Evolutionary conservation across 1,139 yeast genomes (phyloP).

Genomic region (Zhuliangozyma parablackwelliae): DNA sequence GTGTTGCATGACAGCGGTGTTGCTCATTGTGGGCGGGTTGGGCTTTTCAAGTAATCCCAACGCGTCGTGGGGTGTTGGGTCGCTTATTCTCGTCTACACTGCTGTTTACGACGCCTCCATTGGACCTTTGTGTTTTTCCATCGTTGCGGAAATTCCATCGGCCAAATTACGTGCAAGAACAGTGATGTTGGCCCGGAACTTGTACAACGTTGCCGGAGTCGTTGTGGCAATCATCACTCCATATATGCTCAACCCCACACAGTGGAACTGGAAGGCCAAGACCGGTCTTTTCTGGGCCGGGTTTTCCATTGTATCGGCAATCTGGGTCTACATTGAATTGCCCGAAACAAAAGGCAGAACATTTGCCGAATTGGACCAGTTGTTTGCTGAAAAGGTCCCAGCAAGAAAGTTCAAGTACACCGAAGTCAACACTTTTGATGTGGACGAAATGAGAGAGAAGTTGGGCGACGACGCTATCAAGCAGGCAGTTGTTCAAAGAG

Average conservation of each 20-base stretch:
- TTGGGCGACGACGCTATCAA: slow-evolving; percentile 33
- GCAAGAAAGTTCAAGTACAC: slow-evolving; percentile 40
- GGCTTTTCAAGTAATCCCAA: slow-evolving; percentile 14
- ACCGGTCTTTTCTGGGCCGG: slow-evolving; percentile 59
- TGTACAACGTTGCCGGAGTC: slow-evolving; percentile 43
- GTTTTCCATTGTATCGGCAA: slow-evolving; percentile 29
- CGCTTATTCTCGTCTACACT: slow-evolving; percentile 43
- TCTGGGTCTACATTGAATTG: slow-evolving; percentile 50
- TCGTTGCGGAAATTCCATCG: slow-evolving; percentile 56
- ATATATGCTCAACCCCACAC: slow-evolving; percentile 55
- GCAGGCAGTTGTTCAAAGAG: slow-evolving; percentile 21
- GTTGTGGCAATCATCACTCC: slow-evolving; percentile 46
- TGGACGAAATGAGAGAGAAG: slow-evolving; percentile 30
- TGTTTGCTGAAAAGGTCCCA: slow-evolving; percentile 39
- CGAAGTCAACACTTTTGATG: slow-evolving; percentile 28
- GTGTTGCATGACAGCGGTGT: slow-evolving; percentile 26
- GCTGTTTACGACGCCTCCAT: slow-evolving; percentile 49
- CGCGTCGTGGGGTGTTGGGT: slow-evolving; percentile 43
- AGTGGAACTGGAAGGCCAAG: slow-evolving; percentile 57
- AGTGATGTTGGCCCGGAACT: slow-evolving; percentile 50
- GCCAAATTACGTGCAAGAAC: slow-evolving; percentile 53
- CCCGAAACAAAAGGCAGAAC: slow-evolving; percentile 60
- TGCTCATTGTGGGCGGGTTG: slow-evolving; percentile 43
- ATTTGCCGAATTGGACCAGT: slow-evolving; percentile 53
- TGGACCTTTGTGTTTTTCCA: slow-evolving; percentile 57